A percentile compares a stretch with the other conserved stretches of the same genome.
Evolutionary conservation across 2,329 filamentous ascomycete species (phyloP).

Genomic region (Meredithiella fracta): DNA sequence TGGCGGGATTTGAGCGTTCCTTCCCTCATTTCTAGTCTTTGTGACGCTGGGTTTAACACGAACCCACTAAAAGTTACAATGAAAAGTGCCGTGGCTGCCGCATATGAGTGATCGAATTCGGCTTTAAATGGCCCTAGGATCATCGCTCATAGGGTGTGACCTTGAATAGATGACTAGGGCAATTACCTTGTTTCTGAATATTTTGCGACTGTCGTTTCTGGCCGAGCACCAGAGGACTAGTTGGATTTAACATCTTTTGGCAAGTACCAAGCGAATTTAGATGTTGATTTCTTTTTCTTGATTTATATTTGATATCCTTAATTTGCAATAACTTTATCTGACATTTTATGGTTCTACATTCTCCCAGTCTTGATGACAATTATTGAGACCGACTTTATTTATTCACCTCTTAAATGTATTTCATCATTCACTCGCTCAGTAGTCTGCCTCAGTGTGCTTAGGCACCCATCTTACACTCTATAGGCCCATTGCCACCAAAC

Average conservation of each 20-base stretch:
- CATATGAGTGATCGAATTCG: not conserved
- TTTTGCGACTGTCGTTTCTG: not conserved
- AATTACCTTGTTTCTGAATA: conserved; percentile 1
- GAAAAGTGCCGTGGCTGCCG: conserved; percentile 2
- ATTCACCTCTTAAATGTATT: not conserved
- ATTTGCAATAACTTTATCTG: not conserved
- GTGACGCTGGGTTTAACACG: not conserved
- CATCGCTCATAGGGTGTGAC: not conserved
- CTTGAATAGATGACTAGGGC: not conserved
- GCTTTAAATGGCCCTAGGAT: not conserved
- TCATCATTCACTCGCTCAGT: no score
- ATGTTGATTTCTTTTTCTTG: conserved; percentile 1
- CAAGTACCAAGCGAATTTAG: not conserved
- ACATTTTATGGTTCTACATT: no score
- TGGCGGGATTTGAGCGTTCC: not conserved
- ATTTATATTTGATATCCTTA: not conserved
- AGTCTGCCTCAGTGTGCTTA: not conserved
- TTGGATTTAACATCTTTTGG: not conserved
- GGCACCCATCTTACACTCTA: not conserved
- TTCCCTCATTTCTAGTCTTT: not conserved
- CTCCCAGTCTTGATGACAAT: no score
- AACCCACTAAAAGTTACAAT: not conserved
- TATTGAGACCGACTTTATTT: no score
- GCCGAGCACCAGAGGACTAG: not conserved
- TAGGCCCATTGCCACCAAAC: not conserved